These are phyloP conservation scores for Colletotrichum sp. DNA, from an alignment of 2,329 filamentous ascomycete genomes.

Conservation along the genomic window DNA sequence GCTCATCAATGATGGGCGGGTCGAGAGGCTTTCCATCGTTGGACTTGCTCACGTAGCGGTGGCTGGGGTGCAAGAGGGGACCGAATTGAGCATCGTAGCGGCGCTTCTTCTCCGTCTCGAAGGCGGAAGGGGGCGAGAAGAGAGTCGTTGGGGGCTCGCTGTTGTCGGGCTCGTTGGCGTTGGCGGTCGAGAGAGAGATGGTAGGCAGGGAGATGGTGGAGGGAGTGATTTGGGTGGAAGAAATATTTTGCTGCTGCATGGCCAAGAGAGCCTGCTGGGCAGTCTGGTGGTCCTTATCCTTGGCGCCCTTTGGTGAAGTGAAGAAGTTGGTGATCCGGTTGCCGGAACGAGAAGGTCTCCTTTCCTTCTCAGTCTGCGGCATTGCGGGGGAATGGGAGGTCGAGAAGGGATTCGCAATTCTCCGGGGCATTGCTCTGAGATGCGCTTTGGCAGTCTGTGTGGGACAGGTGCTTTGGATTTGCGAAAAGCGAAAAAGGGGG, in stretches of 20 bases:
- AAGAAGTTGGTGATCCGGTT: constrained; percentile 85
- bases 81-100: constrained; percentile 90
- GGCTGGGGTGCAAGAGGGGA: constrained; percentile 77
- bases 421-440: constrained; percentile 59
- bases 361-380: constrained; percentile 56
- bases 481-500: not conserved
- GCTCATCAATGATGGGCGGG: constrained; percentile 89
- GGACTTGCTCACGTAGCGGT: constrained; percentile 90
- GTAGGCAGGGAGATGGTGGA: constrained; percentile 82
- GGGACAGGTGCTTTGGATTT: not conserved
- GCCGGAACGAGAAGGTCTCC: constrained; percentile 58
- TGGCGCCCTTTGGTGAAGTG: constrained; percentile 69
- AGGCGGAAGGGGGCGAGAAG: constrained; percentile 86
- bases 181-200: constrained; percentile 89
- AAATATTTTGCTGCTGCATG: constrained; percentile 64
- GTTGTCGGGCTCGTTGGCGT: constrained; percentile 73
- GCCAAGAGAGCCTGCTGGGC: constrained; percentile 72
- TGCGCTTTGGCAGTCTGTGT: constrained; percentile 10
- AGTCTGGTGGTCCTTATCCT: constrained; percentile 63
- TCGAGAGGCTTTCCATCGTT: constrained; percentile 75
- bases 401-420: constrained; percentile 62
- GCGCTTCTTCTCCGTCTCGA: constrained; percentile 77
- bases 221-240: constrained; percentile 69
- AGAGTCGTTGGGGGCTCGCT: constrained; percentile 77
- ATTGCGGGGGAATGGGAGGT: constrained; percentile 52